A percentile compares a stretch with the other conserved stretches of the same genome.
Conservation (phyloP, 495 filamentous ascomycete genomes). For the Xylaria intraflava region DNA sequence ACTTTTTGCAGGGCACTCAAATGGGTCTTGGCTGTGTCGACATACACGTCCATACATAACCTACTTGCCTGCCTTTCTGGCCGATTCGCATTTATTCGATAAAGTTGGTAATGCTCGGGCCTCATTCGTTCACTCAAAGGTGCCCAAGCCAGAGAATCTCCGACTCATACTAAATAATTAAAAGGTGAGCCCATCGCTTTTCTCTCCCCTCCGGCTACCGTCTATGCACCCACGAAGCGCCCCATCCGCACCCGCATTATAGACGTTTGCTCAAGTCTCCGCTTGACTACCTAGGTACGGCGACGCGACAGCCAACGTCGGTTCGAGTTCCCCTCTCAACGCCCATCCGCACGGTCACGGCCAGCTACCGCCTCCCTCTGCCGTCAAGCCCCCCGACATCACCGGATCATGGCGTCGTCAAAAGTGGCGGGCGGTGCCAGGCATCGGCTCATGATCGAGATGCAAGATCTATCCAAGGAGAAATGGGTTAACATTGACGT, state of each 20-base stretch:
- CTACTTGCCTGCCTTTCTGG: neutral
- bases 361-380: neutral
- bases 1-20: neutral
- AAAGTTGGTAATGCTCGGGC: neutral
- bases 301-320: neutral
- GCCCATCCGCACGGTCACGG: neutral
- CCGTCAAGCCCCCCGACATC: neutral
- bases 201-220: no score
- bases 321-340: neutral
- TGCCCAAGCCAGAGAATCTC: neutral
- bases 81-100: neutral
- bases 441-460: slow-evolving; percentile 83
- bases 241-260: neutral
- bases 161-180: neutral
- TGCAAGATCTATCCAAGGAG: slow-evolving; percentile 74
- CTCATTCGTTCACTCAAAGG: neutral
- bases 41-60: no score
- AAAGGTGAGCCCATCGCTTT: neutral
- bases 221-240: neutral
- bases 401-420: slow-evolving; percentile 21
- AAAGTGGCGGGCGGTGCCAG: slow-evolving; percentile 48
- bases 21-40: no score
- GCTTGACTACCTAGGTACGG: neutral
- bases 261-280: neutral
- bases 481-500: slow-evolving; percentile 87